These are phyloP conservation scores for Penicillium sp. DNA, from an alignment of 2,329 filamentous ascomycete genomes.

Conservation along the genomic window DNA sequence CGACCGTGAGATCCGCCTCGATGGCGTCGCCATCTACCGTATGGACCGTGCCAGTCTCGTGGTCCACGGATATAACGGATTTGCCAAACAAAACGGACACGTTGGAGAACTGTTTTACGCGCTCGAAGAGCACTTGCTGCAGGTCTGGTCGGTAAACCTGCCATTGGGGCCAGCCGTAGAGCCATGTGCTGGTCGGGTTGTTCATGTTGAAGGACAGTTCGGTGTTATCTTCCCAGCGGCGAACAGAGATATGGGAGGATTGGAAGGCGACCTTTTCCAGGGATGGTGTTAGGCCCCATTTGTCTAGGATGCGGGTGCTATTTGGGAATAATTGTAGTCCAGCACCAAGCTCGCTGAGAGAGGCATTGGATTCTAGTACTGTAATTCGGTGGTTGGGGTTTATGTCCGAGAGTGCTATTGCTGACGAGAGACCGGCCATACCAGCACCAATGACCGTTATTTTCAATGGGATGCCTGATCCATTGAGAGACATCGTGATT, in stretches of 20 bases:
- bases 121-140: slow-evolving; percentile 2
- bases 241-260: slow-evolving; percentile 8
- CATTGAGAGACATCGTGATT: slow-evolving; percentile 2
- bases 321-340: slow-evolving; percentile 16
- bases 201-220: slow-evolving; percentile 7
- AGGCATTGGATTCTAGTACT: slow-evolving; percentile 9
- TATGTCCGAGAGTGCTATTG: slow-evolving; percentile 10
- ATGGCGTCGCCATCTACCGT: not conserved
- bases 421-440: slow-evolving; percentile 10
- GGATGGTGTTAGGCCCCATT: slow-evolving; percentile 11
- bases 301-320: slow-evolving; percentile 10
- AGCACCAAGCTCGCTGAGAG: slow-evolving; percentile 14
- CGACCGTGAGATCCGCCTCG: slow-evolving; percentile 4
- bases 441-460: slow-evolving; percentile 7
- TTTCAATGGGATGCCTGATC: not conserved
- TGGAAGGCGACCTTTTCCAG: slow-evolving; percentile 10
- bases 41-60: slow-evolving; percentile 5
- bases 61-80: not conserved
- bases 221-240: slow-evolving; percentile 13
- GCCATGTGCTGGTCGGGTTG: slow-evolving; percentile 5
- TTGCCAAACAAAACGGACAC: slow-evolving; percentile 1
- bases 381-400: slow-evolving; percentile 13
- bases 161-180: slow-evolving; percentile 6
- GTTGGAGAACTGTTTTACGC: not conserved
- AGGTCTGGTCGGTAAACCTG: slow-evolving; percentile 8